Base-by-base conservation (phyloP, 208 protist species). In the Trypanosoma platydactyli region DNA sequence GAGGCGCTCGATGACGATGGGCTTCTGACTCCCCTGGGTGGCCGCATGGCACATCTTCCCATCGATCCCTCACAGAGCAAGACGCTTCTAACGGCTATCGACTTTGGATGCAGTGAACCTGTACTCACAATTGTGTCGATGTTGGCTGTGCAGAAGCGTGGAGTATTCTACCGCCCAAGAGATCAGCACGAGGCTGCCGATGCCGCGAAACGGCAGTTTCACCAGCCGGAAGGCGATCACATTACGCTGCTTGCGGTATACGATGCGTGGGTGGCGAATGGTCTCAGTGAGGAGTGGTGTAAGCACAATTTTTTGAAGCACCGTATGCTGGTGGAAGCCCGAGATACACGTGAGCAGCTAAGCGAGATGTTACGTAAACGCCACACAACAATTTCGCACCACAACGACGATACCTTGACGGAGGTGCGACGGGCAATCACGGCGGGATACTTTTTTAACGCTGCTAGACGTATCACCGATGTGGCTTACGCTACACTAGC, bases 1-100 rank as follows among this genome's bases (percentile, higher is more conserved):
- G 97, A 97, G 61, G 98, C 98, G 5, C 83, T 99, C 3, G 98
- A 99, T 69, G 98, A 99, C 46, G 98, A 99, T 49, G 98, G 98
- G 11, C 63, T 99, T 29, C 86, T 99, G 13, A 99, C 98, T 6
- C 81, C 88, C 20, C 81, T 99, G 5, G 98, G 98, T n/a, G 88
- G 97, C 59, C 94, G 97, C 64, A 99, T 99, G 98, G 98, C 98
- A 25, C 94, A 99, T 79, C 98, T 99, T 54, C 98, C 98, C 33
- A 92, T 99, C 38, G 98, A 99, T 65, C 98, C 98, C 16, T 97
- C 86, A 30, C 84, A 99, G 53, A 98, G 96, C 53, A 99, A 99
- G 83, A 98, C 98, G 65, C 85, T 99, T 1, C 97, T 99, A 53
- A 94, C 92, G 0, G 91, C 94, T 4, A 92, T 98, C 12, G 97